Evolutionary conservation across 139 green algal species (phyloP).

Genomic region (Chlamydomonas sp.): DNA sequence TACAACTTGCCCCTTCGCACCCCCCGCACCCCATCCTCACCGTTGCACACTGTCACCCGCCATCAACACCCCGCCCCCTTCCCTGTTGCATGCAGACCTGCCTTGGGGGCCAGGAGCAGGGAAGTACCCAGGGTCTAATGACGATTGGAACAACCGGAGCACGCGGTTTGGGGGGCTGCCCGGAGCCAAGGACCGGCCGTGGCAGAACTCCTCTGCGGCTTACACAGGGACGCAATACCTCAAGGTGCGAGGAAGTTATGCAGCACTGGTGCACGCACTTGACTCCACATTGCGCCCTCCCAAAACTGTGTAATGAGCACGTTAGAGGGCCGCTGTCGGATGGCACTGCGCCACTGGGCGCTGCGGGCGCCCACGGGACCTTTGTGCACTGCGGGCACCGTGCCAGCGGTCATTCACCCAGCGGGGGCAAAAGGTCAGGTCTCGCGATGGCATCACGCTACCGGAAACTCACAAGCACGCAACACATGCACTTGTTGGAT

Average conservation of each 20-base stretch:
- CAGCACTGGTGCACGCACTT: not conserved
- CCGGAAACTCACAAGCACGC: too few relatives aligned
- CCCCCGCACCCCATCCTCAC: not conserved
- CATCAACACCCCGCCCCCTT: not conserved
- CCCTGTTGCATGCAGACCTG: not conserved
- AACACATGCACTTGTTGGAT: too few relatives aligned
- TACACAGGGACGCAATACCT: constrained; percentile 6
- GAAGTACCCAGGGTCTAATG: not conserved
- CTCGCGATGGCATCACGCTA: too few relatives aligned
- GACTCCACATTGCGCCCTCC: too few relatives aligned
- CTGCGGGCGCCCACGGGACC: too few relatives aligned
- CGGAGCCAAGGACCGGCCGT: not conserved
- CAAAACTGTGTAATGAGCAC: too few relatives aligned
- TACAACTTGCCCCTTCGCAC: not conserved
- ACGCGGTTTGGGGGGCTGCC: not conserved
- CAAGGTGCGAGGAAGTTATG: not conserved
- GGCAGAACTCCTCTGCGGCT: not conserved
- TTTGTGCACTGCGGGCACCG: too few relatives aligned
- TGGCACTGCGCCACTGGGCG: too few relatives aligned
- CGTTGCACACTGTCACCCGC: not conserved
- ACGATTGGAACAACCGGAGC: not conserved
- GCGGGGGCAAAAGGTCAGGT: too few relatives aligned
- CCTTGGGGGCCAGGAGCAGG: not conserved
- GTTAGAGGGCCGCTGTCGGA: too few relatives aligned
- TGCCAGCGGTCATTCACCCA: too few relatives aligned